Evolutionary conservation across 164 flowering plant genomes (phyloP), one percentile per base, ranked within the genome.

Genomic region (Vitis labrusca): DNA sequence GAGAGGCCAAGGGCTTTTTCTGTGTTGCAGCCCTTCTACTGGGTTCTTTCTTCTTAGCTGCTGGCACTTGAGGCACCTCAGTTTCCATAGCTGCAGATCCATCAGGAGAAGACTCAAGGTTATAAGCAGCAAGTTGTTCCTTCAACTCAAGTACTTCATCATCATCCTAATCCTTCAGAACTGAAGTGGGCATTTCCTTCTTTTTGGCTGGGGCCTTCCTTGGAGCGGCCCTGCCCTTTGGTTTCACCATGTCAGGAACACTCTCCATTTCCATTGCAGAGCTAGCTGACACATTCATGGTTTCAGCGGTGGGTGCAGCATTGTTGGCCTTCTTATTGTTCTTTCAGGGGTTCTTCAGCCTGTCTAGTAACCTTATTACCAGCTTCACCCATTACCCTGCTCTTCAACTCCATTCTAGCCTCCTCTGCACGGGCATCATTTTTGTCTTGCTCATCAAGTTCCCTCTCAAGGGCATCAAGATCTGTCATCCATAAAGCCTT

Each of bases 61-160:
- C 44, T 37, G 44, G 77, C 54, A 23, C 78, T 66, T 74, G 19
- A 37, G 81, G 65, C 32, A 53, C 71, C 52, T 81, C 90, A 47
- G 78, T 71, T 69, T 85, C 93, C 83, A 80, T 80, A n/a, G 70
- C 89, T 68, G 79, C 71, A 5, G 88, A 74, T 12, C 71, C 81
- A 16, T 89, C 94, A 2, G 90, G 88, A 29, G 94, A 90, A 67
- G 98, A 89, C 5, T 86, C 81, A 37, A 95, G 77, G 72, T 87
- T 92, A 65, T 91, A 87, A 47, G 85, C 82, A 23, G 94, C 96
- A 59, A 95, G 81, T 5, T 98, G 82, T 1, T 87, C 82, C 70
- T 83, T 82, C 9, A 91, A 80, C 8, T 73, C 85, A 15, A 77
- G 80, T 9, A 94, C 62, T 32, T 89, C 93, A 9, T 85, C 96